Evolutionary conservation across 495 filamentous ascomycete species (phyloP).

Genomic region (Podospora australis): DNA sequence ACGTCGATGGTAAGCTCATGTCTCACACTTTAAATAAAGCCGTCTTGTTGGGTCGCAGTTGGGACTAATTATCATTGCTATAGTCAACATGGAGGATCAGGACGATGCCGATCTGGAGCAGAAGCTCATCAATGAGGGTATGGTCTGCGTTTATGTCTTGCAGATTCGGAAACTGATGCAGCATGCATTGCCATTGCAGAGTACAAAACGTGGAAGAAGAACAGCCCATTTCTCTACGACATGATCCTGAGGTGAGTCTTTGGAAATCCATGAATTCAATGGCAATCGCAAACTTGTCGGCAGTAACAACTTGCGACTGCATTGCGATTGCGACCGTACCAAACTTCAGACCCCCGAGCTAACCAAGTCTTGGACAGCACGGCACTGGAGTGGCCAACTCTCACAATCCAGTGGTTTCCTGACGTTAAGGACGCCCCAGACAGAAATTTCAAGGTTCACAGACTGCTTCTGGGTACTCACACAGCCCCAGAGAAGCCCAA

Average conservation of each 20-base stretch:
- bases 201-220: slow-evolving; percentile 99
- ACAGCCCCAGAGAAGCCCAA: slow-evolving; percentile 83
- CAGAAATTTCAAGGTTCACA: slow-evolving; percentile 82
- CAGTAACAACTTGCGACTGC: too few species aligned
- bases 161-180: too few species aligned
- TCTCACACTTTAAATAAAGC: neutral
- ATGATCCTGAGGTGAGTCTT: slow-evolving; percentile 82
- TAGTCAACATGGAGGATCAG: slow-evolving; percentile 56
- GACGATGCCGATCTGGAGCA: slow-evolving; percentile 65
- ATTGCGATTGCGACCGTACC: neutral
- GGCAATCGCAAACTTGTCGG: too few species aligned
- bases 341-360: neutral
- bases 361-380: too few species aligned
- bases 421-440: slow-evolving; percentile 82
- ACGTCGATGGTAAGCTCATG: slow-evolving; percentile 42
- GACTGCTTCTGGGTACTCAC: slow-evolving; percentile 89
- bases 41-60: neutral
- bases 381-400: slow-evolving; percentile 94
- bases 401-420: slow-evolving; percentile 97
- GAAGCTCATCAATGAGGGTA: slow-evolving; percentile 92
- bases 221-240: slow-evolving; percentile 95
- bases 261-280: too few species aligned
- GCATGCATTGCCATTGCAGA: slow-evolving; percentile 43
- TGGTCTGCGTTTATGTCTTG: neutral
- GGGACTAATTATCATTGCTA: slow-evolving; percentile 8